Conservation (phyloP, 2,329 filamentous ascomycete genomes). For the Ascochyta viciae-villosae region DNA sequence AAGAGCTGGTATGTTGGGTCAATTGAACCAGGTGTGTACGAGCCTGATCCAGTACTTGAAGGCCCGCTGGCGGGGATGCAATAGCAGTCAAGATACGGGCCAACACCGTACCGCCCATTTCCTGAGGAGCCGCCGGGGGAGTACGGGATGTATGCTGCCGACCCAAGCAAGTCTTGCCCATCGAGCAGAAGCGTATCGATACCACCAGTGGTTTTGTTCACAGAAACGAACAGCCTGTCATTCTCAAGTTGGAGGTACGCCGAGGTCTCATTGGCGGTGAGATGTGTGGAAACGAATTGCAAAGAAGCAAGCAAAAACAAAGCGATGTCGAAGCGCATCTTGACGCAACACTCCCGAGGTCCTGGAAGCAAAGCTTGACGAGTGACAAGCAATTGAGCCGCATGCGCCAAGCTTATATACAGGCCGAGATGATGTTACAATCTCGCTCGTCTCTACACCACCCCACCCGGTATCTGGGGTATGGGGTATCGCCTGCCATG, state of each 20-base stretch:
- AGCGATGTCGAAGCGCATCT: background rate
- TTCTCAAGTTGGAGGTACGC: slow-evolving; percentile 14
- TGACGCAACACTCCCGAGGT: background rate
- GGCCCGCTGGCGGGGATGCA: slow-evolving; percentile 57
- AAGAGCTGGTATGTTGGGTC: slow-evolving; percentile 60
- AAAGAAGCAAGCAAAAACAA: background rate
- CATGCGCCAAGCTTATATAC: slow-evolving; percentile 6
- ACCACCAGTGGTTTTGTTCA: slow-evolving; percentile 2
- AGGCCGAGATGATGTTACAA: too few relatives aligned
- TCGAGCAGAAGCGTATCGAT: slow-evolving; percentile 2
- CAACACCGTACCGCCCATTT: slow-evolving; percentile 27
- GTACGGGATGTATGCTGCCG: slow-evolving; percentile 12
- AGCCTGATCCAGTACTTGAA: slow-evolving; percentile 47
- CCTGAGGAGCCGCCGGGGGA: slow-evolving; percentile 13
- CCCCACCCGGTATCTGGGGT: background rate
- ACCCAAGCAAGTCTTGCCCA: slow-evolving; percentile 4
- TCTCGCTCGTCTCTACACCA: background rate
- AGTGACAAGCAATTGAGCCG: background rate
- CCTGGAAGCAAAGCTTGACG: background rate
- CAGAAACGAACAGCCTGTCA: slow-evolving; percentile 10
- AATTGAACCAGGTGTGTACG: slow-evolving; percentile 64
- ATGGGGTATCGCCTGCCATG: slow-evolving; percentile 1
- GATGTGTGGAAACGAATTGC: background rate
- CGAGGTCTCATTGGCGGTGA: slow-evolving; percentile 15
- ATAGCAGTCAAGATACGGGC: slow-evolving; percentile 69